Conservation (phyloP, 2,329 filamentous ascomycete species). For the Coniochaeta pulveracea region DNA sequence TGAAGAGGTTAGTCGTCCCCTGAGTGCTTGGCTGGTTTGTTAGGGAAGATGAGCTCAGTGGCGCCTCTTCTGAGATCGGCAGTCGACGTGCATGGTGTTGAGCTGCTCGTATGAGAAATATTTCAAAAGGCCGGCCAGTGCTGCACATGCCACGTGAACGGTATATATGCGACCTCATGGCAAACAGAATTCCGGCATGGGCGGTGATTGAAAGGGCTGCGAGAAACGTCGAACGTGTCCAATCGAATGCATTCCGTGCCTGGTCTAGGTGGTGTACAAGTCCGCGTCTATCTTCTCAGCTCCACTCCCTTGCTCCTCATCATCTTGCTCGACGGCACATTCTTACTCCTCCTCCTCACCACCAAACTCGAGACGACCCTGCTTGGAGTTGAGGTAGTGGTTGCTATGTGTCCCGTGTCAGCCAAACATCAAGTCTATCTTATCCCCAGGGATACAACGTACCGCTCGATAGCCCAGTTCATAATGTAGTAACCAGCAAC, state of each 20-base stretch:
- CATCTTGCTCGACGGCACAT: background rate
- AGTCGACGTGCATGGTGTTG: no score
- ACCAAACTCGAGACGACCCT: conserved; percentile 47
- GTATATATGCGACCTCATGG: no score
- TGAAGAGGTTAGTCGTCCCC: no score
- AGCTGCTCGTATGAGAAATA: no score
- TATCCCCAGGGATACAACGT: conserved; percentile 27
- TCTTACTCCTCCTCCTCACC: conserved; percentile 28
- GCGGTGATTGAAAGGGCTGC: background rate
- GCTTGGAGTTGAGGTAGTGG: conserved; percentile 73
- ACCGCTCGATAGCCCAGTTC: conserved; percentile 89
- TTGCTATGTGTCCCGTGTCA: conserved; percentile 41
- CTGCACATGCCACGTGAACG: no score
- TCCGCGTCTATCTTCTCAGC: conserved; percentile 2
- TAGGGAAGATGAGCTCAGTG: no score
- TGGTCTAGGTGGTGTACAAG: conserved; percentile 5
- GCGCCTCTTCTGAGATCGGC: no score
- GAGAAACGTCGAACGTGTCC: conserved; percentile 3
- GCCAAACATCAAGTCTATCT: conserved; percentile 2
- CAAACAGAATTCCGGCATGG: no score
- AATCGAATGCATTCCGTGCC: conserved; percentile 3
- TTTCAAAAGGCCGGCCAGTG: no score
- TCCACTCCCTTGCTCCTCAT: background rate
- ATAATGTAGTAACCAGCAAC: conserved; percentile 70
- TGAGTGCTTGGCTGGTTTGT: no score